Evolutionary conservation across 108 stramenopile species (phyloP).

Genomic region (Pseudonitzschia multistriata): DNA sequence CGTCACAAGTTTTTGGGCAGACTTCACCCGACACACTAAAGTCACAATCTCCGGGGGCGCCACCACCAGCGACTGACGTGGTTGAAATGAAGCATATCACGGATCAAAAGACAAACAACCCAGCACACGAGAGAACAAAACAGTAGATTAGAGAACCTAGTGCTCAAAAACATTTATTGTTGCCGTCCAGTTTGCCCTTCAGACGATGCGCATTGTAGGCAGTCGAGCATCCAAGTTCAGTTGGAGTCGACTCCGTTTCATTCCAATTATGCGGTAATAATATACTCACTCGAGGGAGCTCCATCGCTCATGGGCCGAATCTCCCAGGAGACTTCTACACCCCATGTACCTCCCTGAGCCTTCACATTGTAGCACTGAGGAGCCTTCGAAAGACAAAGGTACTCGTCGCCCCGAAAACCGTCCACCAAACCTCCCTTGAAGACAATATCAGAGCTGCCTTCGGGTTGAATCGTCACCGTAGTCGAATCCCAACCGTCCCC

Average conservation of each 20-base stretch:
- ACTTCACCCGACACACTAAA: conserved; percentile 47
- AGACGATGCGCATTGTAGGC: too few relatives aligned
- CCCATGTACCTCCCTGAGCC: conserved; percentile 78
- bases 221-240: too few relatives aligned
- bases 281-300: conserved; percentile 41
- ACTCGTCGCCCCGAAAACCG: conserved; percentile 68
- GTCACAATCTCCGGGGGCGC: conserved; percentile 67
- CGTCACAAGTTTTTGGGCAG: conserved; percentile 63
- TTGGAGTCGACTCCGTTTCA: too few relatives aligned
- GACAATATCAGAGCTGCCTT: conserved; percentile 25
- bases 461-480: conserved; percentile 36
- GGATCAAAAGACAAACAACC: neutral
- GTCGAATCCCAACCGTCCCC: conserved; percentile 90
- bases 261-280: too few relatives aligned
- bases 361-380: conserved; percentile 72
- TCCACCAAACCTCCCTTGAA: conserved; percentile 66
- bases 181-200: too few relatives aligned
- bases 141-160: neutral
- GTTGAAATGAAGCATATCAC: neutral
- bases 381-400: conserved; percentile 66
- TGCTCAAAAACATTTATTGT: too few relatives aligned
- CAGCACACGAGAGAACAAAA: neutral
- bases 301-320: conserved; percentile 58
- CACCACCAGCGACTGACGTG: conserved; percentile 55
- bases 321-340: conserved; percentile 91